Conservation (phyloP, 768 basidiomycete species). For the Collybia nuda region DNA sequence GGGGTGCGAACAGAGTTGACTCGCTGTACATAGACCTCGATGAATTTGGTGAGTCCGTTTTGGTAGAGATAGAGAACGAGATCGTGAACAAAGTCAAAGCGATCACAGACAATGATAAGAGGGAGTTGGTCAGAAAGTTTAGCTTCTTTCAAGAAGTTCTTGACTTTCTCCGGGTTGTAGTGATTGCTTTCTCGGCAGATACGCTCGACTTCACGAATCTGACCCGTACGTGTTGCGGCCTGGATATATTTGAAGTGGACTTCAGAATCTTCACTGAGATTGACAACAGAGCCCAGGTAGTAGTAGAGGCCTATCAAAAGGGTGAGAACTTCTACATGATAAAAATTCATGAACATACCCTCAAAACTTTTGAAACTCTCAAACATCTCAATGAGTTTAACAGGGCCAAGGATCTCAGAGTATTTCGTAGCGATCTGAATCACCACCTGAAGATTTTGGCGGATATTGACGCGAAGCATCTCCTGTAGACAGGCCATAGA, state of each 20-base stretch:
- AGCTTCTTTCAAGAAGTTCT: slow-evolving; percentile 99
- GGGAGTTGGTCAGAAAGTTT: slow-evolving; percentile 95
- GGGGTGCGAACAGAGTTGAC: slow-evolving; percentile 98
- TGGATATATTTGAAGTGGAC: slow-evolving; percentile 99
- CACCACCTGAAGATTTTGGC: slow-evolving; percentile 95
- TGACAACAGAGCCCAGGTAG: slow-evolving; percentile 97
- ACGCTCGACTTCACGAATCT: slow-evolving; percentile 98
- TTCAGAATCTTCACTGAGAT: slow-evolving; percentile 93
- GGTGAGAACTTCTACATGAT: not conserved
- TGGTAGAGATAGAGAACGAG: slow-evolving; percentile 98
- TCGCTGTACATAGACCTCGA: slow-evolving; percentile 99
- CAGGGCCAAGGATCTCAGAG: slow-evolving; percentile 94
- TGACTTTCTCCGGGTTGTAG: slow-evolving; percentile 99
- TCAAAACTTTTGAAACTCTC: slow-evolving; percentile 98
- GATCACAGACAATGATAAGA: slow-evolving; percentile 99
- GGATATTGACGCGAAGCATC: slow-evolving; percentile 96
- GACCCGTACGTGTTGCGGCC: slow-evolving; percentile 95
- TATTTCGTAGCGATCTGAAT: slow-evolving; percentile 99
- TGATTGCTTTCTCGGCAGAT: slow-evolving; percentile 96
- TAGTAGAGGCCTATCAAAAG: slow-evolving; percentile 79
- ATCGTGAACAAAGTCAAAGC: slow-evolving; percentile 99
- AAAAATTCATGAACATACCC: slow-evolving; percentile 41
- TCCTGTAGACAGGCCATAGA: slow-evolving; percentile 95
- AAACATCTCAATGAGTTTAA: slow-evolving; percentile 98
- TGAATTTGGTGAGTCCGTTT: slow-evolving; percentile 94